Evolutionary conservation across 2,329 filamentous ascomycete genomes (phyloP).

Genomic region (Cladophialophora bantiana): DNA sequence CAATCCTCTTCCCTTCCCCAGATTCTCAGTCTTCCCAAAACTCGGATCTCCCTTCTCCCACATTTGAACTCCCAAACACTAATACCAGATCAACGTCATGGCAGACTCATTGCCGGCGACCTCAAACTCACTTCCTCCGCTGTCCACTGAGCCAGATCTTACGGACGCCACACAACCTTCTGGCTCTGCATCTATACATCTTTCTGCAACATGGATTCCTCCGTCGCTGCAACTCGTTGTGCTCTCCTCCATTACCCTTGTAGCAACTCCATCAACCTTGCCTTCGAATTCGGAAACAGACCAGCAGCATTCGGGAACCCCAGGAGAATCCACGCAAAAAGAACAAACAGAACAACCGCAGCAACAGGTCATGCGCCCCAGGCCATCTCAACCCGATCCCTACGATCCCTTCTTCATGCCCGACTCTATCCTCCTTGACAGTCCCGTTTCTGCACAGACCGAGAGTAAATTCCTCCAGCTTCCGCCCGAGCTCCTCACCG

Average conservation of each 20-base stretch:
- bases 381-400: slow-evolving; percentile 6
- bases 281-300: no score
- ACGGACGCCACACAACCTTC: neutral
- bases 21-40: neutral
- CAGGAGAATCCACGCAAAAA: neutral
- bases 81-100: neutral
- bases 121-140: neutral
- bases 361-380: neutral
- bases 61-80: no score
- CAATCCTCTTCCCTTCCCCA: neutral
- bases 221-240: neutral
- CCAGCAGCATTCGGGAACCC: no score
- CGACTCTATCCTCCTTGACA: slow-evolving; percentile 22
- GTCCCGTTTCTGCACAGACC: slow-evolving; percentile 13
- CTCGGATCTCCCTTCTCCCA: neutral
- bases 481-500: slow-evolving; percentile 31
- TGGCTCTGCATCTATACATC: neutral
- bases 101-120: neutral
- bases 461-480: slow-evolving; percentile 27
- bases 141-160: neutral
- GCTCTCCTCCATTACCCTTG: no score
- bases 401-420: slow-evolving; percentile 36
- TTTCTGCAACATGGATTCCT: neutral
- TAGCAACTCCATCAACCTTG: no score
- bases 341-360: neutral